phyloP scores from a whole-genome alignment of 139 green algal species.

The Micractinium sp. region DNA sequence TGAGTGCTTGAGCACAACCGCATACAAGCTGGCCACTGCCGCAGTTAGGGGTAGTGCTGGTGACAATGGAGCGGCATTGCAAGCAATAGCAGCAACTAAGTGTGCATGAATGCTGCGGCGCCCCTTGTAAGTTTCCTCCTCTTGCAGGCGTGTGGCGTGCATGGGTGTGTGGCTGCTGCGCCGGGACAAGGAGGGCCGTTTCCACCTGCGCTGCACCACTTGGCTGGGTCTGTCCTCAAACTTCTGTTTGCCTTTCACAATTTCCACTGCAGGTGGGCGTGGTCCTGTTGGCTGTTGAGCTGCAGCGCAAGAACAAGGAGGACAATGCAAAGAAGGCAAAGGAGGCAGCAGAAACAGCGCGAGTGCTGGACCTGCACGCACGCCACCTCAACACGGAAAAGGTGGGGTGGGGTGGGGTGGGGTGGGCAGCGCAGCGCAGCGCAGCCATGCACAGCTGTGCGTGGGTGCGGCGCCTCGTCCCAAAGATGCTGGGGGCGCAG shows the following conservation, averaged over 20 bases:
- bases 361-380: slow-evolving; percentile 7
- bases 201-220: no score
- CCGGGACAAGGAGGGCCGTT: background rate
- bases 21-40: no score
- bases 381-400: slow-evolving; percentile 23
- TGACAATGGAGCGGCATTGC: no score
- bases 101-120: no score
- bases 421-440: no score
- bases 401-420: background rate
- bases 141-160: no score
- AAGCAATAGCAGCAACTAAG: no score
- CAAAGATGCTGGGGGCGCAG: background rate
- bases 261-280: slow-evolving; percentile 33
- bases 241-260: background rate
- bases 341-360: background rate
- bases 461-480: background rate
- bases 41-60: no score
- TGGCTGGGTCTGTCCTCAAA: no score
- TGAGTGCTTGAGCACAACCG: background rate
- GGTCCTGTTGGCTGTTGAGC: slow-evolving; percentile 34
- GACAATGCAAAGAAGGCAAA: slow-evolving; percentile 39
- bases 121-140: no score
- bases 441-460: background rate
- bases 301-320: slow-evolving; percentile 44
- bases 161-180: background rate